phyloP scores from a whole-genome alignment of 2,329 filamentous ascomycete genomes.

The Trichothecium sympodiale region DNA sequence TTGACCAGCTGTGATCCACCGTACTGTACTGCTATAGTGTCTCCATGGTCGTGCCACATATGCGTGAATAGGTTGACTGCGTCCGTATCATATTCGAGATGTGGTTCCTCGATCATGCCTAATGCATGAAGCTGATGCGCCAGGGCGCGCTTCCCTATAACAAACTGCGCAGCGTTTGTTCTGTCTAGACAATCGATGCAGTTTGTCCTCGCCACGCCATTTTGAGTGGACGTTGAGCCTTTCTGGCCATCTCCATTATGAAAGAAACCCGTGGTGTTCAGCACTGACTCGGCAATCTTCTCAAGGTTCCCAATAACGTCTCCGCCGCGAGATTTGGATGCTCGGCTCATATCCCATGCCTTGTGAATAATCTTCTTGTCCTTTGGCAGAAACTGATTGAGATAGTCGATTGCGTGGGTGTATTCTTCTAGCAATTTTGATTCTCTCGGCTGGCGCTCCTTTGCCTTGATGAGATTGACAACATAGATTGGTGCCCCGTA shows the following conservation, averaged over 20 bases:
- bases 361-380: constrained; percentile 85
- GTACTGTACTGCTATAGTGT: constrained; percentile 96
- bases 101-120: constrained; percentile 69
- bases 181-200: constrained; percentile 97
- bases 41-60: constrained; percentile 97
- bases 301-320: constrained; percentile 93
- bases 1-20: constrained; percentile 96
- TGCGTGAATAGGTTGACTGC: constrained; percentile 93
- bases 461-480: constrained; percentile 80
- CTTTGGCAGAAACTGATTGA: constrained; percentile 83
- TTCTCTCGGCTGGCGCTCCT: constrained; percentile 81
- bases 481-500: constrained; percentile 91
- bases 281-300: constrained; percentile 75
- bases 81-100: constrained; percentile 87
- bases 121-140: constrained; percentile 87
- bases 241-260: constrained; percentile 72
- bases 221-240: constrained; percentile 60
- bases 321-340: constrained; percentile 81
- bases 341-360: constrained; percentile 96
- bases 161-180: constrained; percentile 95
- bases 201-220: constrained; percentile 88
- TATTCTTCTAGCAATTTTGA: constrained; percentile 85
- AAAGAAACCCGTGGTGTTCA: constrained; percentile 84
- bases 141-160: constrained; percentile 88
- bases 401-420: constrained; percentile 75